These are phyloP conservation scores for Fusarium siculi DNA, from an alignment of 2,329 filamentous ascomycete species.

Conservation along the genomic window DNA sequence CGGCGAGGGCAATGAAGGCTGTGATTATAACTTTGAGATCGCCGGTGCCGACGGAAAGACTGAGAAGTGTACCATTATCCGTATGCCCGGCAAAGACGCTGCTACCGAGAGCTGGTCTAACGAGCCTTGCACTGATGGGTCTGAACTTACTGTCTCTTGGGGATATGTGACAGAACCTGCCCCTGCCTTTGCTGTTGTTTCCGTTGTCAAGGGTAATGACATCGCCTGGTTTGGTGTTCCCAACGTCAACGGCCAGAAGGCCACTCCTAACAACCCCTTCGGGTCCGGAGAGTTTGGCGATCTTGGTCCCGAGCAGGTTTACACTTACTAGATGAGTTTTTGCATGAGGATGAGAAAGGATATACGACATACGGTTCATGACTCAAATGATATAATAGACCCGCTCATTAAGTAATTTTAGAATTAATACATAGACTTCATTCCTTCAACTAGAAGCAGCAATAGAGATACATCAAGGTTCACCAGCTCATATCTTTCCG, in stretches of 20 bases:
- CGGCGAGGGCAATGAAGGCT: conserved; percentile 12
- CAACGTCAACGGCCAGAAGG: conserved; percentile 31
- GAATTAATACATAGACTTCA: not conserved
- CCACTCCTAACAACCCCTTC: conserved; percentile 12
- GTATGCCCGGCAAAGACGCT: conserved; percentile 20
- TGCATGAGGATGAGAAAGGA: too few relatives aligned
- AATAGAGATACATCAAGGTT: not conserved
- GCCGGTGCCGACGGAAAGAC: conserved; percentile 23
- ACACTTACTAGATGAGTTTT: conserved; percentile 19
- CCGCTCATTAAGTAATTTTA: not conserved
- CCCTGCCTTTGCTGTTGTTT: conserved; percentile 34
- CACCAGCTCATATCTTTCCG: too few relatives aligned
- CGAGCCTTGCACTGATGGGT: conserved; percentile 23
- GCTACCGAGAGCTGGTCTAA: conserved; percentile 31
- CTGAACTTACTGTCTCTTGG: conserved; percentile 29
- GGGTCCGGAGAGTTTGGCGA: conserved; percentile 26
- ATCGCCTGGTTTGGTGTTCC: conserved; percentile 38
- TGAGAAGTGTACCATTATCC: conserved; percentile 28
- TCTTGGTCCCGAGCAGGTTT: conserved; percentile 33
- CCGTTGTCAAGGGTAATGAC: conserved; percentile 28
- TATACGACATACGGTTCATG: not conserved
- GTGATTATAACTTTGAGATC: conserved; percentile 36
- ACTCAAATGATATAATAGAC: not conserved
- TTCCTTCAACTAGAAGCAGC: not conserved
- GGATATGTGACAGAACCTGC: conserved; percentile 30